A percentile compares a stretch with the other conserved stretches of the same genome.
Evolutionary conservation across 495 filamentous ascomycete genomes (phyloP).

Genomic region (Penicillium silybi): DNA sequence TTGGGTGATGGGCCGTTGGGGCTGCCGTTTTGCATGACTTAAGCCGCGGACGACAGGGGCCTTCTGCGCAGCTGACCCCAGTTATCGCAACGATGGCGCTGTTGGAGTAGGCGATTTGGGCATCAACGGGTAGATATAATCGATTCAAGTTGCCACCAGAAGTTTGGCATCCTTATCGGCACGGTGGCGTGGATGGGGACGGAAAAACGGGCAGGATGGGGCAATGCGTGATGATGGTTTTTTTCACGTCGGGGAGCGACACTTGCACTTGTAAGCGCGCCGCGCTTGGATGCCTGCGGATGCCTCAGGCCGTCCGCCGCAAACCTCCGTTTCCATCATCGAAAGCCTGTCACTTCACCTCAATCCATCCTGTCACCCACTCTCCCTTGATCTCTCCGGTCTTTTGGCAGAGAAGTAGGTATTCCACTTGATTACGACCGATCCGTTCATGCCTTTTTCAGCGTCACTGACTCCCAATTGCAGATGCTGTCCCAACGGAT

Average conservation of each 20-base stretch:
- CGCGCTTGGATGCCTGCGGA: slow-evolving; percentile 17
- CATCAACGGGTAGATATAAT: slow-evolving; percentile 59
- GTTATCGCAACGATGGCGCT: slow-evolving; percentile 62
- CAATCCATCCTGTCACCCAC: slow-evolving; percentile 22
- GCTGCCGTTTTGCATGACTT: slow-evolving; percentile 59
- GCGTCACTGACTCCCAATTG: slow-evolving; percentile 20
- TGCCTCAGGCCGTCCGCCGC: slow-evolving; percentile 23
- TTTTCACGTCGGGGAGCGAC: slow-evolving; percentile 37
- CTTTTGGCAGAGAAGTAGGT: slow-evolving; percentile 32
- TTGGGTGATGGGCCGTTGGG: slow-evolving; percentile 44
- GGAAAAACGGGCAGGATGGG: slow-evolving; percentile 30
- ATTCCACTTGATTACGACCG: neutral
- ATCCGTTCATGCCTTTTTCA: neutral
- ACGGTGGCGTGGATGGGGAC: slow-evolving; percentile 35
- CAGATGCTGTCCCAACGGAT: slow-evolving; percentile 69
- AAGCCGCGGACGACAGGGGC: slow-evolving; percentile 47
- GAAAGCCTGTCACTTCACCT: slow-evolving; percentile 20
- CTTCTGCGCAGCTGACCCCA: slow-evolving; percentile 53
- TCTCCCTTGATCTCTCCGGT: slow-evolving; percentile 22
- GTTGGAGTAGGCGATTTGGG: slow-evolving; percentile 56
- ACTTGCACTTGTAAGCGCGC: slow-evolving; percentile 28
- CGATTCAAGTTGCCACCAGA: slow-evolving; percentile 47
- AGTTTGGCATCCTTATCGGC: slow-evolving; percentile 61
- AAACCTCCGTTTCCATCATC: slow-evolving; percentile 37
- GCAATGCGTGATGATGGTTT: slow-evolving; percentile 41